Evolutionary conservation across 129 eudicot species (phyloP).

Genomic region (Logfia minima): DNA sequence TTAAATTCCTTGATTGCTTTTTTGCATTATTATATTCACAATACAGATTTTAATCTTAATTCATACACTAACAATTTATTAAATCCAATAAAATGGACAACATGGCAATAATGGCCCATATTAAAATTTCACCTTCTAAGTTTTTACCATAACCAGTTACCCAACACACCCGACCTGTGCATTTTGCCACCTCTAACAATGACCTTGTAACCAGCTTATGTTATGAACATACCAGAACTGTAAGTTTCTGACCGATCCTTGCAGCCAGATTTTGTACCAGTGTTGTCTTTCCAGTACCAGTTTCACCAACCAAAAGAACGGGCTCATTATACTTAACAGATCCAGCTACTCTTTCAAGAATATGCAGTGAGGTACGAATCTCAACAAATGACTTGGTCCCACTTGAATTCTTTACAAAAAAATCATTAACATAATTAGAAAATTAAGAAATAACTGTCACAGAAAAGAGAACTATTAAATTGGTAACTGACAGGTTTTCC

Average conservation of each 20-base stretch:
- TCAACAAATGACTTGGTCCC: conserved; percentile 67
- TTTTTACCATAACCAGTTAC: background rate
- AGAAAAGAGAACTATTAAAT: background rate
- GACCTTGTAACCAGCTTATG: background rate
- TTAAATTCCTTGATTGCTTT: background rate
- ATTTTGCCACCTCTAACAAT: background rate
- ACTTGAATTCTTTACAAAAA: conserved; percentile 24
- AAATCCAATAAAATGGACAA: background rate
- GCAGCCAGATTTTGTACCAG: conserved; percentile 84
- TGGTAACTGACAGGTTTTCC: conserved; percentile 45
- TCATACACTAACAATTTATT: too few species aligned
- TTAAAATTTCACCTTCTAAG: background rate
- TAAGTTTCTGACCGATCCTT: conserved; percentile 81
- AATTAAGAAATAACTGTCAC: conserved; percentile 10
- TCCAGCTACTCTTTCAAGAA: conserved; percentile 82
- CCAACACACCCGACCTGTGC: background rate
- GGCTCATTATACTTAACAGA: conserved; percentile 87
- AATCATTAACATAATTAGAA: conserved; percentile 8
- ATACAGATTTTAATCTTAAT: too few species aligned
- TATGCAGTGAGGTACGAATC: conserved; percentile 66
- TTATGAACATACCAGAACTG: conserved; percentile 77
- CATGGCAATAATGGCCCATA: background rate
- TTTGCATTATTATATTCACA: too few species aligned
- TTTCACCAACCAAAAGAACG: conserved; percentile 95
- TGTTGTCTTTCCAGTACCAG: conserved; percentile 98